A percentile compares a stretch with the other conserved stretches of the same genome.
Conservation (phyloP, 179 eudicot species). For the Carnegiea gigantea region DNA sequence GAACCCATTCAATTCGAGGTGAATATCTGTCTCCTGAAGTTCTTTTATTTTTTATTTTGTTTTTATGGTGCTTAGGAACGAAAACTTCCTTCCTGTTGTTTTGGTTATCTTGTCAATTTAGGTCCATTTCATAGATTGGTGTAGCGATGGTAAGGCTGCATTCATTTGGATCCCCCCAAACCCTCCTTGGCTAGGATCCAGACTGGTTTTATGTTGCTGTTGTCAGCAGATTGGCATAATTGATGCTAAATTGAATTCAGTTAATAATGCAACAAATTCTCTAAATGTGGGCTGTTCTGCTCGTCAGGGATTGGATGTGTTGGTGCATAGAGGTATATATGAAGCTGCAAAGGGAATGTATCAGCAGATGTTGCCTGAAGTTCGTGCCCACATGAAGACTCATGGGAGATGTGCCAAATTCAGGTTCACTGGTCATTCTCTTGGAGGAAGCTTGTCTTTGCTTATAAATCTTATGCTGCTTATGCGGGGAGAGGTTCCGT, state of each 20-base stretch:
- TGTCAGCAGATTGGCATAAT: background rate
- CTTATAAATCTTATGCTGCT: conserved; percentile 83
- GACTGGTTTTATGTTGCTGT: background rate
- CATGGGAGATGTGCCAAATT: conserved; percentile 70
- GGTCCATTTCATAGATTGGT: background rate
- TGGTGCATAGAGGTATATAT: conserved; percentile 95
- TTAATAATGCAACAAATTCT: background rate
- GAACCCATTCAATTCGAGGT: conserved; percentile 94
- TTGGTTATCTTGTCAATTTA: no score
- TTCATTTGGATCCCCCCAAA: background rate
- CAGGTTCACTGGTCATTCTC: conserved; percentile 96
- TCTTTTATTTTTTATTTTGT: background rate
- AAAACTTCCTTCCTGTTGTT: no score
- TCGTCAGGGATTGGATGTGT: conserved; percentile 69
- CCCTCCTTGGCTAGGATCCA: background rate
- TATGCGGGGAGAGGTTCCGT: conserved; percentile 82
- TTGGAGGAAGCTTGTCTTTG: conserved; percentile 90
- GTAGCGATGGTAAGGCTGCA: background rate
- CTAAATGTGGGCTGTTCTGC: background rate
- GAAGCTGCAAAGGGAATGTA: conserved; percentile 98
- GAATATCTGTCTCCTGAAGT: conserved; percentile 8
- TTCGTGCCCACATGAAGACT: conserved; percentile 57
- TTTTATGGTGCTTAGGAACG: background rate
- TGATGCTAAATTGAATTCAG: background rate
- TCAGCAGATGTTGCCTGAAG: conserved; percentile 89